Conservation (phyloP, 2,329 filamentous ascomycete species). For the Neopestalotiopsis clavispora region DNA sequence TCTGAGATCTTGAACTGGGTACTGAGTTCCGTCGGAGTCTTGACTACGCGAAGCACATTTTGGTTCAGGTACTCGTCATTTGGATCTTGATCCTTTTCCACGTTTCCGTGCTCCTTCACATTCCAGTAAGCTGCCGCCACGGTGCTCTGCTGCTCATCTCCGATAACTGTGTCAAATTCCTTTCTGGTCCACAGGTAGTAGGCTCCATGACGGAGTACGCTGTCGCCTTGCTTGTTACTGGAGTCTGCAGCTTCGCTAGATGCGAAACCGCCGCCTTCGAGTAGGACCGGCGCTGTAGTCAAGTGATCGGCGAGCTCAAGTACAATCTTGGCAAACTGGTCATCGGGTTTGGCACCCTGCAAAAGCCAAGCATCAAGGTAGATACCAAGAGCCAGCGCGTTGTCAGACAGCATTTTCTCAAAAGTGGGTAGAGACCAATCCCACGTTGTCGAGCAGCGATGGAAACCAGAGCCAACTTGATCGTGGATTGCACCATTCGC, state of each 20-base stretch:
- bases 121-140: conserved; percentile 86
- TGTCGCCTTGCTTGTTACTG: conserved; percentile 72
- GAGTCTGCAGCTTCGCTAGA: conserved; percentile 93
- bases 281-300: conserved; percentile 70
- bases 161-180: conserved; percentile 80
- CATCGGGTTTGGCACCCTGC: conserved; percentile 52
- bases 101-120: conserved; percentile 83
- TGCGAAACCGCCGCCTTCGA: conserved; percentile 75
- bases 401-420: conserved; percentile 96
- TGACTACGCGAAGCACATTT: conserved; percentile 80
- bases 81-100: conserved; percentile 80
- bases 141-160: conserved; percentile 65
- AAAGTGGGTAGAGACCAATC: conserved; percentile 97
- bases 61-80: conserved; percentile 95
- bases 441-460: conserved; percentile 83
- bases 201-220: conserved; percentile 85
- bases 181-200: conserved; percentile 94
- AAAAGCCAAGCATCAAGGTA: conserved; percentile 87
- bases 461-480: conserved; percentile 61
- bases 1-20: conserved; percentile 75
- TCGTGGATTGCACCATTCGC: conserved; percentile 59
- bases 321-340: conserved; percentile 78
- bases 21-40: conserved; percentile 71
- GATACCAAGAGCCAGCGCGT: conserved; percentile 80
- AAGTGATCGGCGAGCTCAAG: conserved; percentile 89